Conservation (phyloP, 345 rosid genomes). For the Acer campestre region DNA sequence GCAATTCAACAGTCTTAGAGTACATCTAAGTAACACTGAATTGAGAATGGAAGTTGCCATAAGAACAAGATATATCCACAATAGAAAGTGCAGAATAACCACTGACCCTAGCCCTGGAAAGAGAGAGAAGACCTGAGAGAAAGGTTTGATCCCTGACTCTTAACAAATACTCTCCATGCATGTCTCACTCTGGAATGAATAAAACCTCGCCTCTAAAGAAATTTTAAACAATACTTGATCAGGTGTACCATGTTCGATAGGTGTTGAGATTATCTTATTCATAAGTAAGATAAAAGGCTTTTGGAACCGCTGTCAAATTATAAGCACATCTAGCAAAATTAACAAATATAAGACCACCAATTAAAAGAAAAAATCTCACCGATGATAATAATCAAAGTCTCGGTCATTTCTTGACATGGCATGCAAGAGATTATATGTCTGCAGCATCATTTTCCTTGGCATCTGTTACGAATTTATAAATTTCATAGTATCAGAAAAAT, state of each 20-base stretch:
- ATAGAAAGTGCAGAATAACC: background rate
- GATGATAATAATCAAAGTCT: conserved; percentile 98
- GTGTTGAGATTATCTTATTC: background rate
- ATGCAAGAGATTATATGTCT: conserved; percentile 90
- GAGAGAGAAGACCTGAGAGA: background rate
- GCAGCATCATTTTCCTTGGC: conserved; percentile 98
- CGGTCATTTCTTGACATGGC: conserved; percentile 89
- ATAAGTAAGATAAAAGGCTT: too few relatives aligned
- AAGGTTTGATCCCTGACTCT: background rate
- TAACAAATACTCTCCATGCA: background rate
- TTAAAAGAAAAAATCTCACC: conserved; percentile 50
- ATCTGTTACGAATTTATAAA: conserved; percentile 53
- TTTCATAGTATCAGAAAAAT: conserved; percentile 13
- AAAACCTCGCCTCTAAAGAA: conserved; percentile 2
- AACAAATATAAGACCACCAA: conserved; percentile 12
- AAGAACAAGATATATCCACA: conserved; percentile 5
- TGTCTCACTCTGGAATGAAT: background rate
- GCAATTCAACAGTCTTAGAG: background rate
- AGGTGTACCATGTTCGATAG: background rate
- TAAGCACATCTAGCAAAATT: conserved; percentile 1
- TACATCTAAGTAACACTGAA: background rate
- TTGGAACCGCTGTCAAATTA: background rate
- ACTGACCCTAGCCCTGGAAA: background rate
- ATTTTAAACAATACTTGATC: background rate
- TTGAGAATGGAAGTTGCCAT: background rate